Conservation (phyloP, 345 rosid species). For the Cardiospermum halicacabum region DNA sequence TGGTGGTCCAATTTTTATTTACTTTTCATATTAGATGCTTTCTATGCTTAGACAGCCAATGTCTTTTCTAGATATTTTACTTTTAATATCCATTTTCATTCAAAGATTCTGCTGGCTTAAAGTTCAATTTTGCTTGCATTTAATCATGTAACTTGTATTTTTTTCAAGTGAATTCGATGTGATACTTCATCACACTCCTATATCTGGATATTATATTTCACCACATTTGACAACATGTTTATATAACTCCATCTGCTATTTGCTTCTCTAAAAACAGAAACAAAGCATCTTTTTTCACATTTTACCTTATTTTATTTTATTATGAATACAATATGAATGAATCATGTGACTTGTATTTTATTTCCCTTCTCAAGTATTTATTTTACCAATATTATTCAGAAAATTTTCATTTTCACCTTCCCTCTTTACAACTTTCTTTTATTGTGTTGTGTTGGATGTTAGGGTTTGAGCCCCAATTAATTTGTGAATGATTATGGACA, state of each 20-base stretch:
- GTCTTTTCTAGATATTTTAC: conserved; percentile 37
- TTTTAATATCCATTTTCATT: conserved; percentile 23
- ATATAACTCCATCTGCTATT: neutral
- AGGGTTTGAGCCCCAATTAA: no score
- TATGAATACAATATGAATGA: neutral
- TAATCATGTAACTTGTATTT: neutral
- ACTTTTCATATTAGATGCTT: conserved; percentile 31
- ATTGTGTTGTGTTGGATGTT: no score
- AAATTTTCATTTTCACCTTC: no score
- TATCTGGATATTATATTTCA: neutral
- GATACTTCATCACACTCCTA: conserved; percentile 6
- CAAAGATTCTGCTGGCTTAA: neutral
- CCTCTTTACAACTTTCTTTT: neutral
- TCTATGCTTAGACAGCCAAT: conserved; percentile 34
- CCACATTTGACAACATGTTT: neutral
- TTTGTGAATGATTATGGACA: no score
- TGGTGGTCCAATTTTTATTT: conserved; percentile 46
- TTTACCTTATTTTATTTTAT: neutral
- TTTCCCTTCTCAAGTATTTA: neutral
- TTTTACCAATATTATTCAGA: no score
- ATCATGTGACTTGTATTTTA: neutral
- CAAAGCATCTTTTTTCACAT: neutral
- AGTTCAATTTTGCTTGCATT: neutral
- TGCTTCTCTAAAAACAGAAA: neutral
- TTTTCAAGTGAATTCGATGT: neutral